Evolutionary conservation across 2,329 filamentous ascomycete genomes (phyloP), one percentile per base, ranked within the genome.

Genomic region (Aureobasidium sp.): DNA sequence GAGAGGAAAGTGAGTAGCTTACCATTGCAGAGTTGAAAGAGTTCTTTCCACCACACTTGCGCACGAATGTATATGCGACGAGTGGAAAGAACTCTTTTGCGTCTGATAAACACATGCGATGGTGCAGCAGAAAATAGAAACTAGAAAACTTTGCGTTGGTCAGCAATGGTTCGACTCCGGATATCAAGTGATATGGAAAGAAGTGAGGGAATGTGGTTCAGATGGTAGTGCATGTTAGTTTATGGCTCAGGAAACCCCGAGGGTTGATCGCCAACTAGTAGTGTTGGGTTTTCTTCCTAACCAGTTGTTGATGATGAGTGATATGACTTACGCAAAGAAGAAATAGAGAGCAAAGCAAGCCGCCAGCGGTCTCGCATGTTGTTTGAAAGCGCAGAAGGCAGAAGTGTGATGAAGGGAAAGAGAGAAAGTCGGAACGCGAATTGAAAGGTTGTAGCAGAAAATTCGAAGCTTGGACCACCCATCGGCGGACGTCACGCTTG

Each of bases 181-280:
- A 25, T 34, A 13, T 32, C 14, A 42, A 39, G 5, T 49, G 13
- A 45, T 27, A 21, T 25, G 37, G 13, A 2, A 45, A 47, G 4
- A 25, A 39, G 53, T 51, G 61, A 37, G 27, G 32, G 48, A 34
- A 42, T 49, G 45, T 59, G 60, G 67, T 69, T 74, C 72, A 74
- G 72, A 74, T 74, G 72, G 72, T 74, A 70, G 72, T 74, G 72
- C 72, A 74, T 74, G 72, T 73, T 68, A 69, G 70, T 74, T 72
- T 70, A 59, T 68, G 70, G 72, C 68, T 72, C 71, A 74, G 69
- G 64, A 63, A 48, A 58, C 42, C 54, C 54, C 53, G 53, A 48
- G 42, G 54, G 63, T 59, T 59, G 63, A 57, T 73, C 72, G 65
- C 72, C 70, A 65, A 70, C 67, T 54, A 61, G 67, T 69, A 45